Evolutionary conservation across 2,329 filamentous ascomycete genomes (phyloP), one percentile per base, ranked within the genome.

Genomic region (Pseudocercospora cruenta): DNA sequence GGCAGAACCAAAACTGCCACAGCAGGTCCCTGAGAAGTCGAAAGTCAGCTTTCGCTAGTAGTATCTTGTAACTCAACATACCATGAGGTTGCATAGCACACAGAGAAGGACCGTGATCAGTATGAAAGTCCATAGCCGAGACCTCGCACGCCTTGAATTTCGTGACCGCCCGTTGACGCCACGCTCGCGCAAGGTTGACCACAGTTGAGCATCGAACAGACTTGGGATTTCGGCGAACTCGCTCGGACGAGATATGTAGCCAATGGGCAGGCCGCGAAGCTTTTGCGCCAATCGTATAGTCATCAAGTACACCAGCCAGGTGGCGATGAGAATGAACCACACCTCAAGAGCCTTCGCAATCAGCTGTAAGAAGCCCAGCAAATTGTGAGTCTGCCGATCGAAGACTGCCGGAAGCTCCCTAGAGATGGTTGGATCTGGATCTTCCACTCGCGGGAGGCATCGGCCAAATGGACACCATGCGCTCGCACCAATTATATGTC

Each of bases 281-380:
- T 59, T 69, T 9, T 63, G 64, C 24, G 74, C 75, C 12, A 76
- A 60, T 1, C 66, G 59, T 60, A 75, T 73, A 3, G 72, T 74
- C 28, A 73, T 33, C 16, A 75, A 66, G 54, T 74, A 76, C 8
- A 77, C 69, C 19, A 78, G 68, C 45, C 64, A 70, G 21, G 67
- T 62, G 9, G 73, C 72, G 33, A 78, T 70, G 28, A 75, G 43
- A 2, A 65, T 65, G 66, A 78, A 78, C 76, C 76, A 77, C 45
- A 78, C 67, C 60, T 78, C 76, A 0, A 78, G 65, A 1, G 68
- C 70, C 60, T 78, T 77, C 0, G 76, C 70, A 7, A 71, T 73
- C 8, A 78, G 67, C 60, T 77, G 76, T 10, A 78, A 67, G 2
- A 63, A 67, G n/a, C 75, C 76, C 4, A 76, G 64, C 0, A 75